These are phyloP conservation scores for Bipolaris victoriae DNA, from an alignment of 2,329 filamentous ascomycete species.

Conservation along the genomic window DNA sequence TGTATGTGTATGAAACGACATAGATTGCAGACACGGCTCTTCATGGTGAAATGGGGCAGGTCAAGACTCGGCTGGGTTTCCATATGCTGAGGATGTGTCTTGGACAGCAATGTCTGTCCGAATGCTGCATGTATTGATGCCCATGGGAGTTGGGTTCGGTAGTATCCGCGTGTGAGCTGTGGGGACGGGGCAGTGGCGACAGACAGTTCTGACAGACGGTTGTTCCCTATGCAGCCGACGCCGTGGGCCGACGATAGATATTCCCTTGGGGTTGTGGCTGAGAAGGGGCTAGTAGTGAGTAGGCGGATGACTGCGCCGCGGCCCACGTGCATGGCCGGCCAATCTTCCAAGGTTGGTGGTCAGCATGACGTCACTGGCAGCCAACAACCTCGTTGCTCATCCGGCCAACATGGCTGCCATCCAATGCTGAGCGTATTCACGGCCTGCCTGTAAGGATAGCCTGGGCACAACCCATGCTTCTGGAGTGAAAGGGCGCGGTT, in stretches of 20 bases:
- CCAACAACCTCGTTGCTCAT: not conserved
- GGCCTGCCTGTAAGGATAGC: slow-evolving; percentile 26
- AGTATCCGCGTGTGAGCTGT: not conserved
- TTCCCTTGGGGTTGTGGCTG: slow-evolving; percentile 17
- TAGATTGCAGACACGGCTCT: slow-evolving; percentile 9
- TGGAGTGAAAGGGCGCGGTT: slow-evolving; percentile 10
- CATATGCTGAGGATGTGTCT: not conserved
- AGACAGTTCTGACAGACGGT: not conserved
- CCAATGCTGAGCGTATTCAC: slow-evolving; percentile 23
- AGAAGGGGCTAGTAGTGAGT: slow-evolving; percentile 2
- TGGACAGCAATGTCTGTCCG: not conserved
- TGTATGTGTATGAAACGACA: slow-evolving; percentile 7
- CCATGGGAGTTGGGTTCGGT: not conserved
- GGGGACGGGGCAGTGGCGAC: not conserved
- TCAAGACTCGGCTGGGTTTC: slow-evolving; percentile 4
- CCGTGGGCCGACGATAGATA: not conserved
- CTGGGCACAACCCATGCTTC: slow-evolving; percentile 5
- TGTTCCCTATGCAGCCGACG: not conserved
- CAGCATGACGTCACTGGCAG: slow-evolving; percentile 30
- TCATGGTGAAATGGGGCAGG: not conserved
- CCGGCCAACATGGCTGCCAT: slow-evolving; percentile 20
- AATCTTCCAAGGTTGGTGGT: slow-evolving; percentile 6
- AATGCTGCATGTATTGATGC: not conserved
- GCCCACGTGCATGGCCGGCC: slow-evolving; percentile 4
- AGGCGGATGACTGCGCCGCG: slow-evolving; percentile 10